phyloP scores from a whole-genome alignment of 2,329 filamentous ascomycete genomes.

The Aspergillus pseudoglaucus region DNA sequence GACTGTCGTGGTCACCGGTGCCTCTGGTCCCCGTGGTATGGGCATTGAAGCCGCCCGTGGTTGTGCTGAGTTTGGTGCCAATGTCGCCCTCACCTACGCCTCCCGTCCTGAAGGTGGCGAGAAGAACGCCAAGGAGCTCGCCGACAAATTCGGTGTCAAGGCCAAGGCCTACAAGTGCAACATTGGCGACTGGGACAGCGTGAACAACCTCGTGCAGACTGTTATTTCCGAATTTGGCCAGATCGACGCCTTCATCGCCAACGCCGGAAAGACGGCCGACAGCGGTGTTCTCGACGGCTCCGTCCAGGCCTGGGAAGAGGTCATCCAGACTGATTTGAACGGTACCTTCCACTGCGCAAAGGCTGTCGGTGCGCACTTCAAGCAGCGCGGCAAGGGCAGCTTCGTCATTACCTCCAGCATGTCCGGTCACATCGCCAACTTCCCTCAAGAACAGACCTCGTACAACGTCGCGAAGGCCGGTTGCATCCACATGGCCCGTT shows the following conservation, averaged over 20 bases:
- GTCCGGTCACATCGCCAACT: slow-evolving; percentile 51
- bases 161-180: slow-evolving; percentile 62
- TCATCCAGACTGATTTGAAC: slow-evolving; percentile 81
- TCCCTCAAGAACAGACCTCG: slow-evolving; percentile 59
- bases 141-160: slow-evolving; percentile 57
- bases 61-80: slow-evolving; percentile 58
- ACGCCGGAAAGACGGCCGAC: slow-evolving; percentile 65
- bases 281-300: slow-evolving; percentile 62
- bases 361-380: slow-evolving; percentile 76
- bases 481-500: slow-evolving; percentile 58
- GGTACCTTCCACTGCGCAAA: slow-evolving; percentile 80
- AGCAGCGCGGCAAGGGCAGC: slow-evolving; percentile 56
- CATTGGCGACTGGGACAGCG: slow-evolving; percentile 51
- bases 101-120: slow-evolving; percentile 56
- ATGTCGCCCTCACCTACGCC: slow-evolving; percentile 62
- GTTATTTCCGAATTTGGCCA: slow-evolving; percentile 64
- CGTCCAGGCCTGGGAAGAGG: slow-evolving; percentile 66
- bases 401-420: slow-evolving; percentile 63
- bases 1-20: slow-evolving; percentile 44
- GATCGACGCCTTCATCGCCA: slow-evolving; percentile 62
- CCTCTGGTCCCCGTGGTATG: slow-evolving; percentile 58
- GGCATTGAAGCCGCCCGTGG: slow-evolving; percentile 61
- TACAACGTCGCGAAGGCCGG: slow-evolving; percentile 63
- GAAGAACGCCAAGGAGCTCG: slow-evolving; percentile 59
- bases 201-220: slow-evolving; percentile 51